phyloP scores from a whole-genome alignment of 2,329 filamentous ascomycete genomes.

The Cladosporium sp. region DNA sequence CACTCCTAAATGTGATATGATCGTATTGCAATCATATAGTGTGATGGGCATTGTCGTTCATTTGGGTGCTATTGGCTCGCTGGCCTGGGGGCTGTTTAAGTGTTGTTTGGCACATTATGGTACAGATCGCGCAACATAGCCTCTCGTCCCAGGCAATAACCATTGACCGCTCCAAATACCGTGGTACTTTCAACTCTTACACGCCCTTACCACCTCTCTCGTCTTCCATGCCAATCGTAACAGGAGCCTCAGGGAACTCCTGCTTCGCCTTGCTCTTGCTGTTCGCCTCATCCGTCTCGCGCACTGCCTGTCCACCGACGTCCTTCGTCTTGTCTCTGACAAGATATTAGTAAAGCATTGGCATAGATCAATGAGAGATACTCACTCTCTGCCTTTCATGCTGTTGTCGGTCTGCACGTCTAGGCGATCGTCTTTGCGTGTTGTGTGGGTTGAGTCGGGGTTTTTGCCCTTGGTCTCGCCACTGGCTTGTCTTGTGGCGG shows the following conservation, averaged over 20 bases:
- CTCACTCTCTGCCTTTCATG: conserved; percentile 33
- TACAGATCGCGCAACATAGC: background rate
- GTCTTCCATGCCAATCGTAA: conserved; percentile 48
- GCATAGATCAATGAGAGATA: background rate
- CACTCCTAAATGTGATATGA: too few species aligned
- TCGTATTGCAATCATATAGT: too few species aligned
- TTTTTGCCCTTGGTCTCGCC: conserved; percentile 17
- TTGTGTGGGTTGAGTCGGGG: conserved; percentile 27
- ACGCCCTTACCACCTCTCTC: conserved; percentile 45
- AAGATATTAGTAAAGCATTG: background rate
- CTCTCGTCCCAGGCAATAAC: too few species aligned
- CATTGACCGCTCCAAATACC: background rate
- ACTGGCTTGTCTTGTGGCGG: conserved; percentile 10
- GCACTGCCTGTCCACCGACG: conserved; percentile 39
- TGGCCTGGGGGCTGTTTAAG: too few species aligned
- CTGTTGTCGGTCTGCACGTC: conserved; percentile 33
- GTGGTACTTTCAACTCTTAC: conserved; percentile 15
- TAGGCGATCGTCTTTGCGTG: conserved; percentile 31
- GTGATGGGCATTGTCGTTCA: too few species aligned
- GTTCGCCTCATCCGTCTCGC: conserved; percentile 34
- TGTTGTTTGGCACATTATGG: background rate
- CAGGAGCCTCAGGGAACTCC: conserved; percentile 44
- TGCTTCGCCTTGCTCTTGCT: conserved; percentile 41
- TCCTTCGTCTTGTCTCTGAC: conserved; percentile 20
- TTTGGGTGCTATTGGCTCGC: too few species aligned